Base-by-base conservation (phyloP, 495 filamentous ascomycete genomes). In the Penicillium manginii region DNA sequence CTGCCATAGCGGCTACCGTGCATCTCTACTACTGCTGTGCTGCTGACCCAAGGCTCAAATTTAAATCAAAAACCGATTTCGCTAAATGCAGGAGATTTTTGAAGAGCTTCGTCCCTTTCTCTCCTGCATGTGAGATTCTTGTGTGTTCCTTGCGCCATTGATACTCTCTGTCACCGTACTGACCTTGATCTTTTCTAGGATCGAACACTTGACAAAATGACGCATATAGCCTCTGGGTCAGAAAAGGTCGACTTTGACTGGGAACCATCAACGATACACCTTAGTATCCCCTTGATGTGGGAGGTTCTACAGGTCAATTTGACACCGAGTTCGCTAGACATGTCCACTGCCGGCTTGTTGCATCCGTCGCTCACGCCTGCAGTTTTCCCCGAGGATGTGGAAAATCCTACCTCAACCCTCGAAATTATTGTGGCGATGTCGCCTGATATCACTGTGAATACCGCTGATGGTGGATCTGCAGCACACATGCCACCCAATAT, bases 221-320 rank as follows among this genome's bases (percentile, higher is more conserved):
- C 67, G 6, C 69, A 70, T 1, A 78, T 80, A 35, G 77, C 76
- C 3, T 75, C 70, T 22, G 77, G 77, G n/a, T 70, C 75, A 0
- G 70, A 78, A 14, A 71, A 68, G 17, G 65, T 78, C 18, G 73
- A 78, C 35, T 68, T 75, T 51, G 73, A 78, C 40, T 80, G 77
- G 77, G 73, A 73, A 26, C 76, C 77, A 2, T 74, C 73, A 22
- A 78, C 77, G 40, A 78, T 80, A 23, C 72, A 78, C 61, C 73
- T 79, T n/a, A 80, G 74, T 46, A 74, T 80, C 15, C 74, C 77
- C n/a, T 48, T 80, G n/a, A 80, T 80, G 77, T 80, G 77, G 77
- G 76, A 78, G 32, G 63, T 77, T 18, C 68, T 80, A 9, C 74
- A 78, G 52, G 65, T 80, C 54, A 78, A 74, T 54, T 72, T 66